Conservation (phyloP, 176 grass and related monocot genomes). For the Triticum urartu region DNA sequence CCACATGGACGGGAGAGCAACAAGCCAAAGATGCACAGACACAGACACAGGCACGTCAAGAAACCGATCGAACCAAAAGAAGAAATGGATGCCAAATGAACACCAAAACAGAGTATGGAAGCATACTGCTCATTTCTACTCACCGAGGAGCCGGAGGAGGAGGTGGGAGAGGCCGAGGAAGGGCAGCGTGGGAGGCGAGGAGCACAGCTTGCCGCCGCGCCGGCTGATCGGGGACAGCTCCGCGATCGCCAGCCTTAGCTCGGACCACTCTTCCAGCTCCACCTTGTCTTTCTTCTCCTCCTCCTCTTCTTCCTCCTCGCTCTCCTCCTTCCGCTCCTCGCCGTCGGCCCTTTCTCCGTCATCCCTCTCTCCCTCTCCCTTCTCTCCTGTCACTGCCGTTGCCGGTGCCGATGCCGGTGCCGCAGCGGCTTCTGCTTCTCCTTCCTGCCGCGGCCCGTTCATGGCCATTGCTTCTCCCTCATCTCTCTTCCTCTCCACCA, state of each 20-base stretch:
- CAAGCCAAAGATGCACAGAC: neutral
- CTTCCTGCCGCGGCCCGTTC: neutral
- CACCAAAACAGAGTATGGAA: neutral
- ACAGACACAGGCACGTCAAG: neutral
- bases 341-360: neutral
- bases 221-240: conserved; percentile 51
- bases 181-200: conserved; percentile 46
- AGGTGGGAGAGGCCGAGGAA: conserved; percentile 65
- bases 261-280: conserved; percentile 38
- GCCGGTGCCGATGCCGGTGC: neutral
- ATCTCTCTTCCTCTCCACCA: conserved; percentile 42
- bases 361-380: neutral
- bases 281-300: neutral
- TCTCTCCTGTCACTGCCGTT: neutral
- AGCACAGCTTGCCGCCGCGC: conserved; percentile 2
- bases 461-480: conserved; percentile 22
- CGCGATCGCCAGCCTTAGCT: conserved; percentile 67
- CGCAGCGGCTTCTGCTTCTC: neutral
- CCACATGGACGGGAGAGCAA: neutral
- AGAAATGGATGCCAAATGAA: neutral
- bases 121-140: neutral
- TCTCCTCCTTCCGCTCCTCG: neutral
- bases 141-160: conserved; percentile 65
- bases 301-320: neutral
- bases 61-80: neutral